Base-by-base conservation (phyloP, 257 asterid genomes). In the Agastache rugosa region DNA sequence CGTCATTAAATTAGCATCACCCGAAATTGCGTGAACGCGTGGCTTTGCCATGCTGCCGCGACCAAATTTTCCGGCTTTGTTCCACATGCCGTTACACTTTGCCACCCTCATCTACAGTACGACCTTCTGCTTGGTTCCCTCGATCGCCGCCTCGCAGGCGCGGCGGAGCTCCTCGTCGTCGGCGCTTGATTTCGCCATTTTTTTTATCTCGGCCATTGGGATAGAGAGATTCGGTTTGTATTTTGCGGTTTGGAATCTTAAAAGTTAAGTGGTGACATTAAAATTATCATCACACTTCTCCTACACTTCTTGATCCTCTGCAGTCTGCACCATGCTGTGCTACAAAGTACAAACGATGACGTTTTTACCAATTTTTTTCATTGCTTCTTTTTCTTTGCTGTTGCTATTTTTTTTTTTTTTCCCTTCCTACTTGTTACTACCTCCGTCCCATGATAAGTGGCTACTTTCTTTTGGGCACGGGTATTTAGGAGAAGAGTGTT, bases 161-260 rank as follows among this genome's bases (percentile, higher is more conserved):
- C 96, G 88, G 77, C 99, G 95, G 50, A 95, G 92, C 87, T 95
- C 97, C 75, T 76, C 91, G 20, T 92, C 99, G 42, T 95, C 98
- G 56, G 99, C 99, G 90, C 99, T 95, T 11, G 98, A 92, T 88
- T 87, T 95, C 87, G 96, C 98, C 99, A 95, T 95, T 63, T 17
- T 65, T n/a, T n/a, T 77, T 48, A 1, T 45, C 45, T 27, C 61
- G 67, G 74, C 77, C 10, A n/a, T n/a, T n/a, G 42, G 42, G 65
- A 76, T 63, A 1, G 22, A 23, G 50, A 60, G 69, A 67, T 53
- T 65, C 16, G 37, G 62, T 50, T 75, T 72, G 54, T 27, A 34
- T 63, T 62, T 63, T 54, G 25, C 63, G 64, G 41, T 67, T 56
- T 51, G 25, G 45, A n/a, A 25, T 19, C 45, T 29, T 56, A 34